Conservation (phyloP, 805 yeast genomes). For the Isabelozyma heimii region DNA sequence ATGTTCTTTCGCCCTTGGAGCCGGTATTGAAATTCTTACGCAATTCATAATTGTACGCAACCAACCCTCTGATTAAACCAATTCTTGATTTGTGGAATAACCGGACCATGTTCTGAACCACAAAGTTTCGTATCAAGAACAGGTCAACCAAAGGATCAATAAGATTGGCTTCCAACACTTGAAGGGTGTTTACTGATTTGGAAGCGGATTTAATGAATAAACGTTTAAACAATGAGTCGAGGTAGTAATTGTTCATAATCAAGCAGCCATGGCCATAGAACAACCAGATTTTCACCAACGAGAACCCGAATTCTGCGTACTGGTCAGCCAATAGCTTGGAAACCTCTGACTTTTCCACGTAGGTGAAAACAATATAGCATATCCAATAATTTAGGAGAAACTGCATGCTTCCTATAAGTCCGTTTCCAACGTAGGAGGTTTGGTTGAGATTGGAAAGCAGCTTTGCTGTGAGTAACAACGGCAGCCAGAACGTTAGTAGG, state of each 20-base stretch:
- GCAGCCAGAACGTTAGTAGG: constrained; percentile 10
- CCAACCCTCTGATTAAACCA: constrained; percentile 4
- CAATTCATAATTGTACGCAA: constrained; percentile 2
- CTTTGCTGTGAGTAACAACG: constrained; percentile 16
- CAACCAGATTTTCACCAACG: constrained; percentile 15
- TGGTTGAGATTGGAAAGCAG: constrained; percentile 7
- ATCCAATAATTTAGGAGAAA: constrained; percentile 22
- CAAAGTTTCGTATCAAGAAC: constrained; percentile 3
- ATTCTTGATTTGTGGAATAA: neutral
- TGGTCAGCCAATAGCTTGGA: constrained; percentile 4
- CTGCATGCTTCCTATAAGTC: constrained; percentile 5
- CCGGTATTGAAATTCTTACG: neutral
- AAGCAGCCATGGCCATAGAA: constrained; percentile 24
- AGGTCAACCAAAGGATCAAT: constrained; percentile 12
- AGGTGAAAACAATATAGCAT: constrained; percentile 11
- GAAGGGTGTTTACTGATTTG: constrained; percentile 1
- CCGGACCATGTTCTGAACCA: neutral
- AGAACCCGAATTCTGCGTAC: constrained; percentile 4
- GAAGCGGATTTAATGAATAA: neutral
- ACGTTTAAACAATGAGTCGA: constrained; percentile 4
- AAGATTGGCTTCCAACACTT: constrained; percentile 10
- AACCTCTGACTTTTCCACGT: constrained; percentile 10
- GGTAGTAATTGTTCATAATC: constrained; percentile 14
- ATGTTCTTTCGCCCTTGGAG: neutral
- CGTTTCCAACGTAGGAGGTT: neutral